These are phyloP conservation scores for Lachnellula willkommii DNA, from an alignment of 2,329 filamentous ascomycete genomes.

Conservation along the genomic window DNA sequence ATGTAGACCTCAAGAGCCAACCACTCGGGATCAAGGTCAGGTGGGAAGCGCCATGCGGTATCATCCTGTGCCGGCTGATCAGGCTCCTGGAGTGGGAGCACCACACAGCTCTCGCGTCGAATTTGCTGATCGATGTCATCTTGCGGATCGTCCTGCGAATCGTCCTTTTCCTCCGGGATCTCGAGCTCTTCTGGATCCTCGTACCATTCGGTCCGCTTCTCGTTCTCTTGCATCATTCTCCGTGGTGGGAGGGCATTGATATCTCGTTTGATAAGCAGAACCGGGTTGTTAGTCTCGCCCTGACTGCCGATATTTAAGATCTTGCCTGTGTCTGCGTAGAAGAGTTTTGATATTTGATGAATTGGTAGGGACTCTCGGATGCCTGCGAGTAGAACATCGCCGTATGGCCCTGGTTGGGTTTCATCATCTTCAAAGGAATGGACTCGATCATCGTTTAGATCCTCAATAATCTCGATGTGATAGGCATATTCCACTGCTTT, in stretches of 20 bases:
- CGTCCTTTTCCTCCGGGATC: conserved; percentile 10
- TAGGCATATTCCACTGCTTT: conserved; percentile 57
- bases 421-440: conserved; percentile 60
- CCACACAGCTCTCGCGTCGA: conserved; percentile 28
- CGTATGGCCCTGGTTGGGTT: conserved; percentile 47
- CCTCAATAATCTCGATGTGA: conserved; percentile 63
- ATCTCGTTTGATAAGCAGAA: conserved; percentile 63
- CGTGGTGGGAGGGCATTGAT: conserved; percentile 60
- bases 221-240: conserved; percentile 51
- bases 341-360: conserved; percentile 70
- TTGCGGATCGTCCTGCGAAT: conserved; percentile 27
- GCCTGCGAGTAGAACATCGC: conserved; percentile 56
- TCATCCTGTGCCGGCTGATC: conserved; percentile 1
- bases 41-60: conserved; percentile 50
- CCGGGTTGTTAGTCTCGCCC: conserved; percentile 61
- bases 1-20: conserved; percentile 67
- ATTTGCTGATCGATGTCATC: conserved; percentile 30
- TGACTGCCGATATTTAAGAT: conserved; percentile 66
- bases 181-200: conserved; percentile 10
- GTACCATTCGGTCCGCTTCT: conserved; percentile 19
- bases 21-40: conserved; percentile 67
- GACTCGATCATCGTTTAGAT: conserved; percentile 63
- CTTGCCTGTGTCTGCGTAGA: conserved; percentile 71
- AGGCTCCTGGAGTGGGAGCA: conserved; percentile 7
- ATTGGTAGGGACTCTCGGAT: conserved; percentile 63